Conservation (phyloP, 345 rosid species). For the Noccaea bulbosa region DNA sequence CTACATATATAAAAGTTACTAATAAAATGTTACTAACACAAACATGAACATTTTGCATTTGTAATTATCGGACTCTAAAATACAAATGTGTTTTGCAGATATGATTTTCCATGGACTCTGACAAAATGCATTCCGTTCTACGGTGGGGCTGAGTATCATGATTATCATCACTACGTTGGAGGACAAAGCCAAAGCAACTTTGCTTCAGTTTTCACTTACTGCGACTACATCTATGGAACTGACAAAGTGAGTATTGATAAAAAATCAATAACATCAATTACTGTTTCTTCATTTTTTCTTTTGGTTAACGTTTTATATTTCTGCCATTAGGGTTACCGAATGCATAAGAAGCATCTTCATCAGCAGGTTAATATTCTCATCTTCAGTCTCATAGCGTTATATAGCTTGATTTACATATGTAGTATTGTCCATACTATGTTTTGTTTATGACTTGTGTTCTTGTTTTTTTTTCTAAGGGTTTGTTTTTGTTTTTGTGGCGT, state of each 20-base stretch:
- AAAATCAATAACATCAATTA: neutral
- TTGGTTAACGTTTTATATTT: neutral
- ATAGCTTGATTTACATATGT: neutral
- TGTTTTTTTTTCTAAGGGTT: too few relatives aligned
- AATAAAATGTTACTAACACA: neutral
- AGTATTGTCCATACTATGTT: neutral
- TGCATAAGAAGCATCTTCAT: constrained; percentile 38
- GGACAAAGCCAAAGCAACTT: constrained; percentile 89
- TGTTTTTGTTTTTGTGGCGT: neutral
- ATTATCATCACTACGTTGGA: constrained; percentile 88
- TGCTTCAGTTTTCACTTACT: constrained; percentile 86
- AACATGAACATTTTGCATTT: constrained; percentile 5
- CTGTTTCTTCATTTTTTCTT: neutral
- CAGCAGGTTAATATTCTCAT: constrained; percentile 27
- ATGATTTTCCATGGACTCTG: constrained; percentile 71
- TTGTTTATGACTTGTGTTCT: neutral
- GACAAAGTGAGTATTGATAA: constrained; percentile 56
- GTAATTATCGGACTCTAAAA: neutral
- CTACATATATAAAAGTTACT: neutral
- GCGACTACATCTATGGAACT: constrained; percentile 83
- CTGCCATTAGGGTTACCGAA: constrained; percentile 36
- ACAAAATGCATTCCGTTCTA: constrained; percentile 78
- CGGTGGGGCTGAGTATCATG: constrained; percentile 89
- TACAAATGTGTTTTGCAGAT: constrained; percentile 47
- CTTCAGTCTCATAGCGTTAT: neutral